These are phyloP conservation scores for Bacidia gigantensis DNA, from an alignment of 495 filamentous ascomycete genomes.

Conservation along the genomic window DNA sequence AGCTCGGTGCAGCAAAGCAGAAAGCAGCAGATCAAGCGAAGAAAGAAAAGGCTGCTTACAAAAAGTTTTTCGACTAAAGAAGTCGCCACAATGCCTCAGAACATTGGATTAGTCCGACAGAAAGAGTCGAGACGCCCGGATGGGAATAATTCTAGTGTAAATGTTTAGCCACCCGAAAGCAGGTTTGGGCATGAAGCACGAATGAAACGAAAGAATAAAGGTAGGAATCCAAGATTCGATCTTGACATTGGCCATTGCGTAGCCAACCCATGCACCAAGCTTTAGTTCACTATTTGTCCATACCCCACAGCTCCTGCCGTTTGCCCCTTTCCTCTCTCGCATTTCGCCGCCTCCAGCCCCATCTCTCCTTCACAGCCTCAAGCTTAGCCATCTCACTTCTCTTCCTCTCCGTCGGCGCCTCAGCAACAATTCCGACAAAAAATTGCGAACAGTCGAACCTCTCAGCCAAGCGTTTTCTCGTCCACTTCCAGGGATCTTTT, in stretches of 20 bases:
- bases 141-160: no score
- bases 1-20: constrained; percentile 65
- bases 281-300: constrained; percentile 23
- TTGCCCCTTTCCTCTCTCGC: constrained; percentile 62
- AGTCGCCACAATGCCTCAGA: no score
- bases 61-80: constrained; percentile 73
- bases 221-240: not conserved
- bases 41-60: constrained; percentile 80
- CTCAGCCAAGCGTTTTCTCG: constrained; percentile 50
- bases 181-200: no score
- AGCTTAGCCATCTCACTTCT: constrained; percentile 36
- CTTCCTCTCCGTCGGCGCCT: constrained; percentile 35
- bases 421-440: constrained; percentile 50
- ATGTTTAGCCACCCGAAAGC: no score
- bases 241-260: not conserved
- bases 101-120: no score
- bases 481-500: constrained; percentile 59
- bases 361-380: constrained; percentile 51
- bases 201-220: not conserved
- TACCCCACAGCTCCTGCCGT: constrained; percentile 46
- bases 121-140: no score
- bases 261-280: not conserved
- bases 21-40: constrained; percentile 53
- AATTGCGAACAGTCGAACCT: constrained; percentile 63
- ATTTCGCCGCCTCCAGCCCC: constrained; percentile 55